Conservation (phyloP, 148 eudicot genomes). For the Cornus controversa region DNA sequence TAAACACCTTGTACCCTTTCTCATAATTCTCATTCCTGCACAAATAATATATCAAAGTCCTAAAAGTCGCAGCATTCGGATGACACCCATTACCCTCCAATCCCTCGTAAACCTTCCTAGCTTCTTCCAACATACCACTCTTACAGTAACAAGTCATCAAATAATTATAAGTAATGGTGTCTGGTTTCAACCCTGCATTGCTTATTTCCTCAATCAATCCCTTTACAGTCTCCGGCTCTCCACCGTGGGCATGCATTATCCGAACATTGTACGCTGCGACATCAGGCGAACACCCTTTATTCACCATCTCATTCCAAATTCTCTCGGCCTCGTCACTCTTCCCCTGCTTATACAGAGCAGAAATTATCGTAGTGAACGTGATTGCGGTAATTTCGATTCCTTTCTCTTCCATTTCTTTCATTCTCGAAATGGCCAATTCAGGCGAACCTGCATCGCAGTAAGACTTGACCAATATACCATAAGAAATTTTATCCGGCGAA, state of each 20-base stretch:
- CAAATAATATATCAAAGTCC: conserved; percentile 57
- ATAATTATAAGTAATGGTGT: conserved; percentile 63
- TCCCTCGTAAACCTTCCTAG: conserved; percentile 52
- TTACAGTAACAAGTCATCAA: conserved; percentile 69
- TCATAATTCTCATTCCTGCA: conserved; percentile 56
- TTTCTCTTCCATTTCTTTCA: conserved; percentile 58
- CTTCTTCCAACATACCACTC: conserved; percentile 68
- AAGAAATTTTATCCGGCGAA: conserved; percentile 56
- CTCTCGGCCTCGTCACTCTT: conserved; percentile 44
- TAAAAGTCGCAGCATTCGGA: conserved; percentile 72
- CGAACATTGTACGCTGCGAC: conserved; percentile 68
- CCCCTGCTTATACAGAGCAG: conserved; percentile 54
- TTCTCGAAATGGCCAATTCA: conserved; percentile 44
- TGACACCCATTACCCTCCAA: conserved; percentile 49
- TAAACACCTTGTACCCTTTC: conserved; percentile 68
- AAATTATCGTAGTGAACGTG: conserved; percentile 51
- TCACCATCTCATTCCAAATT: conserved; percentile 71
- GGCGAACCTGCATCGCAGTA: conserved; percentile 57
- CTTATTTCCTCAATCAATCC: conserved; percentile 65
- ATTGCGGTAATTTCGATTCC: conserved; percentile 57
- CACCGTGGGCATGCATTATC: conserved; percentile 45
- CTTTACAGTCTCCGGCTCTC: conserved; percentile 53
- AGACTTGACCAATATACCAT: conserved; percentile 61
- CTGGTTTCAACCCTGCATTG: conserved; percentile 52
- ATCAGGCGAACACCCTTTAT: conserved; percentile 54